Evolutionary conservation across 352 stramenopile genomes (phyloP), one percentile per base, ranked within the genome.

Genomic region (Phytophthora brassicae): DNA sequence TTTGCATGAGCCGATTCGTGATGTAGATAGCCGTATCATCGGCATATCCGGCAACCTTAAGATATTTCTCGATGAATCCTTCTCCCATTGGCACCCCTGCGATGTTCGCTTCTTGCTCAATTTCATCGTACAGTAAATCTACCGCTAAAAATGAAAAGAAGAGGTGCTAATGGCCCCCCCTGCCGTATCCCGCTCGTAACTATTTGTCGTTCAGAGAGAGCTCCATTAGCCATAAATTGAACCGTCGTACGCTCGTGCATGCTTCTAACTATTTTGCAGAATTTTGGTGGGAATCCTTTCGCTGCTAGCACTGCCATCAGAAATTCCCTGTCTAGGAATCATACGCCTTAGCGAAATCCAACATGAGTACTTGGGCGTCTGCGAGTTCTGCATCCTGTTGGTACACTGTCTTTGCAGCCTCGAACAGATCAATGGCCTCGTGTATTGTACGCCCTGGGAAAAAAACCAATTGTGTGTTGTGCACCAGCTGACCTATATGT

Each of bases 291-390:
- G 6, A 59, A 55, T 11, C 48, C 42, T n/a, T 56, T 51, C 5
- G 12, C n/a, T 11, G 12, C 2, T 9, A 66, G 31, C 4, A 66
- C 48, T 16, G 7, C n/a, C 8, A 60, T n/a, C 2, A 66, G n/a
- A 16, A 55, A 60, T 1, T 24, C 13, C 4, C 57, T 22, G 11
- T 60, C 42, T 4, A 16, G 1, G 57, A 55, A 19, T 66, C 29
- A 17, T 59, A 60, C 4, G 31, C 57, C 33, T 66, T 59, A 0
- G 33, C 49, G 23, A 60, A 60, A 16, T 59, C 57, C 7, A 60
- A 12, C 0, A 66, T 4, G 2, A 66, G 17, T 45, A 48, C 35
- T 53, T 19, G 0, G 57, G 46, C 0, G 36, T 22, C n/a, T n/a
- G n/a, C n/a, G n/a, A n/a, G 3, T 13, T 36, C 0, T 46, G 28